Conservation (phyloP, 2,329 filamentous ascomycete genomes). For the Penicillium brevicompactum region DNA sequence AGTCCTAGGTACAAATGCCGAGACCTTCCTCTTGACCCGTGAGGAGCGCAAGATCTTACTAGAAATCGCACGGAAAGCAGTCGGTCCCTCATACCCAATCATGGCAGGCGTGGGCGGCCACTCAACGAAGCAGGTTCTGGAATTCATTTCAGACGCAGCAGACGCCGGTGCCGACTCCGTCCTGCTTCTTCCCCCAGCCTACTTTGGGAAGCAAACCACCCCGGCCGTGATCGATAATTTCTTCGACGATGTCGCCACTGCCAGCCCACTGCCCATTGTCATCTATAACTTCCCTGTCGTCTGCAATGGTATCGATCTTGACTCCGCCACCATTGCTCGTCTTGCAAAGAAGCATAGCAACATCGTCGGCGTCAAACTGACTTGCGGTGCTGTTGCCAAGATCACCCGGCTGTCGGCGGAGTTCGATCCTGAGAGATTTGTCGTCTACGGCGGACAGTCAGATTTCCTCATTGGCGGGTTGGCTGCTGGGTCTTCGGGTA, state of each 20-base stretch:
- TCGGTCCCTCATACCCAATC: conserved; percentile 56
- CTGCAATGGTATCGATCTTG: conserved; percentile 47
- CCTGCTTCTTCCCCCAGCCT: conserved; percentile 71
- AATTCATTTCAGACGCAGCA: background rate
- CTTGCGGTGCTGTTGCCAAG: conserved; percentile 45
- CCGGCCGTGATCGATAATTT: conserved; percentile 61
- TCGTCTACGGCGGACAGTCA: conserved; percentile 46
- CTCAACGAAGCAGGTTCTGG: conserved; percentile 57
- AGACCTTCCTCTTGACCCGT: conserved; percentile 59
- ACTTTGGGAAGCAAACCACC: conserved; percentile 69
- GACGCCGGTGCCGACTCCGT: conserved; percentile 68
- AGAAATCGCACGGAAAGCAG: conserved; percentile 54
- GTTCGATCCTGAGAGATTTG: conserved; percentile 39
- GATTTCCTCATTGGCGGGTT: conserved; percentile 58
- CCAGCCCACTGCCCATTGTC: conserved; percentile 51
- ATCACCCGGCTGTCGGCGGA: conserved; percentile 42
- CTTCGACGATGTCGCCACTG: conserved; percentile 63
- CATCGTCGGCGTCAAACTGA: conserved; percentile 42
- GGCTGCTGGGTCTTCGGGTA: conserved; percentile 60
- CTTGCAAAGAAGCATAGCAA: conserved; percentile 35
- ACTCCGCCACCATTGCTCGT: conserved; percentile 40
- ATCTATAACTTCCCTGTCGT: conserved; percentile 54
- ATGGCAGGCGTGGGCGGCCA: conserved; percentile 66
- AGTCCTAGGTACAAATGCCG: conserved; percentile 58
- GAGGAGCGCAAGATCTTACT: conserved; percentile 60